Evolutionary conservation across 805 yeast genomes (phyloP).

Genomic region (Candida dajiaensis): DNA sequence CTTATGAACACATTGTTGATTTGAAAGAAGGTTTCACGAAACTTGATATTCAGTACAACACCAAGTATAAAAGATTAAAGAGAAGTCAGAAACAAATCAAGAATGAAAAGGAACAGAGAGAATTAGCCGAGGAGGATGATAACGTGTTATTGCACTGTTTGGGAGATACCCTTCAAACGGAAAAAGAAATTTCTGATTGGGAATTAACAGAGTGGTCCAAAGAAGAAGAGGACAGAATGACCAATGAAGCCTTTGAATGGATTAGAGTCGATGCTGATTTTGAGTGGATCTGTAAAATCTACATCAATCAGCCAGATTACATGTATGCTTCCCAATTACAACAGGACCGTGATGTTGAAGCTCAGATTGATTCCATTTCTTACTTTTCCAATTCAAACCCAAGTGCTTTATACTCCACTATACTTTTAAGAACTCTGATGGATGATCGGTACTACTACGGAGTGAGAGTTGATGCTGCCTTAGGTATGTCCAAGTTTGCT

Average conservation of each 20-base stretch:
- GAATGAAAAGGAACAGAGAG: slow-evolving; percentile 35
- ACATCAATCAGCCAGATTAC: slow-evolving; percentile 85
- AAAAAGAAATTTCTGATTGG: slow-evolving; percentile 66
- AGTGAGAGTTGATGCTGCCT: slow-evolving; percentile 80
- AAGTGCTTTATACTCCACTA: slow-evolving; percentile 61
- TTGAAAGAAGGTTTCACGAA: slow-evolving; percentile 80
- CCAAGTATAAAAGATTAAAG: slow-evolving; percentile 80
- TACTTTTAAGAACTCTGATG: slow-evolving; percentile 71
- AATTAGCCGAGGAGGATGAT: slow-evolving; percentile 28
- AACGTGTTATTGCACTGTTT: slow-evolving; percentile 46
- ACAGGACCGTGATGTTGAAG: slow-evolving; percentile 94
- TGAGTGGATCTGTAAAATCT: slow-evolving; percentile 87
- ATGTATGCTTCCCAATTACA: slow-evolving; percentile 93
- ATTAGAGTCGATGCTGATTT: slow-evolving; percentile 94
- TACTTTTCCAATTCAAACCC: slow-evolving; percentile 65
- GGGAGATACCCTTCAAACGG: slow-evolving; percentile 70
- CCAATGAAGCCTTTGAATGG: slow-evolving; percentile 95
- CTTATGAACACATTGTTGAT: slow-evolving; percentile 95
- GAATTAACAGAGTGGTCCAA: slow-evolving; percentile 60
- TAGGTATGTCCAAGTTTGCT: slow-evolving; percentile 66
- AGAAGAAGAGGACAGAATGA: slow-evolving; percentile 61
- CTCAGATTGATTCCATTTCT: slow-evolving; percentile 78
- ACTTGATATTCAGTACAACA: slow-evolving; percentile 90
- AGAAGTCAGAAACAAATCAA: slow-evolving; percentile 42
- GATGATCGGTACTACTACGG: slow-evolving; percentile 87